phyloP scores from a whole-genome alignment of 192 early-diverging fungal species.

The Funneliformis geosporum region DNA sequence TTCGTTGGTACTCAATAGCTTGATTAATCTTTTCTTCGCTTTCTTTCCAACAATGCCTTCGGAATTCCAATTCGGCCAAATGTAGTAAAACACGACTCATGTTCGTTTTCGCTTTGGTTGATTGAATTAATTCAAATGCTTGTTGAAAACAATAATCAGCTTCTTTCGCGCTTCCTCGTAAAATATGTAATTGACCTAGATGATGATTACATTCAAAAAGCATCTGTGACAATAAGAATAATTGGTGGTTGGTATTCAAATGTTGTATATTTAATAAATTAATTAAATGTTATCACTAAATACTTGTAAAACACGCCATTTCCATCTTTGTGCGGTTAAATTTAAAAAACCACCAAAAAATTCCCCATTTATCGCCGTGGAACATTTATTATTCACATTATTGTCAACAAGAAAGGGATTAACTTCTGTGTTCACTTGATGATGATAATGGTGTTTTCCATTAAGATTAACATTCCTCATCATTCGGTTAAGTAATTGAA shows the following conservation, averaged over 20 bases:
- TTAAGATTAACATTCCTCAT: slow-evolving; percentile 36
- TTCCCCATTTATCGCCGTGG: not conserved
- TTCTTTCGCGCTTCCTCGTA: slow-evolving; percentile 60
- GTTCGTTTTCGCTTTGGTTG: slow-evolving; percentile 41
- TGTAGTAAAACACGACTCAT: slow-evolving; percentile 45
- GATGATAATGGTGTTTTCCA: not conserved
- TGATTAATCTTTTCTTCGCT: slow-evolving; percentile 44
- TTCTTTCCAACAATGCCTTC: slow-evolving; percentile 48
- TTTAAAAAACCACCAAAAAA: not conserved
- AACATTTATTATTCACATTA: not conserved
- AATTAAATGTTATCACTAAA: not conserved
- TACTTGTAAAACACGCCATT: slow-evolving; percentile 42
- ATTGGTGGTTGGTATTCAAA: not conserved
- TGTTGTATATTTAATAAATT: not conserved
- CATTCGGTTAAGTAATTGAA: slow-evolving; percentile 40
- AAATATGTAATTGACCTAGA: slow-evolving; percentile 53
- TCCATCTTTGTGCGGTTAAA: slow-evolving; percentile 35
- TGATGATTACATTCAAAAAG: slow-evolving; percentile 52
- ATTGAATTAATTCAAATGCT: slow-evolving; percentile 55
- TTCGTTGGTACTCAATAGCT: slow-evolving; percentile 38
- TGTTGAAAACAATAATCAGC: slow-evolving; percentile 64
- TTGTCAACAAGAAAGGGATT: slow-evolving; percentile 34
- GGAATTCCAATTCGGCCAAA: slow-evolving; percentile 58
- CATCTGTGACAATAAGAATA: not conserved
- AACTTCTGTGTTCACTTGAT: not conserved